Conservation (phyloP, 257 asterid genomes). For the Solanum peruvianum region DNA sequence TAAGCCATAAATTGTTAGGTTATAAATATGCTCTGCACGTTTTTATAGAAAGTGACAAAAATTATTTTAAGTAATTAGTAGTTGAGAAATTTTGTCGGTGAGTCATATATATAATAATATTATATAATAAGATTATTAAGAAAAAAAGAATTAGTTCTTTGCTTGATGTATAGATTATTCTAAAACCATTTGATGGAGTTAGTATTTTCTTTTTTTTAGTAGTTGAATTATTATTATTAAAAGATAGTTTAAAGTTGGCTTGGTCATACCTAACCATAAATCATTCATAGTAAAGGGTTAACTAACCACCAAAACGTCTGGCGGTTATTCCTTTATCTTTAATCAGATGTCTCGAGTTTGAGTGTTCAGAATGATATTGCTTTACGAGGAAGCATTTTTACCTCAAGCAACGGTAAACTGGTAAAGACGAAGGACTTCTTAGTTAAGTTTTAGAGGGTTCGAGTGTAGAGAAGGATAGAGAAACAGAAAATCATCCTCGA, state of each 20-base stretch:
- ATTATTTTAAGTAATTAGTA: not conserved
- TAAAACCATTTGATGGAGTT: not conserved
- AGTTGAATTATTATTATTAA: not conserved
- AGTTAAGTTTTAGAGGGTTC: not conserved
- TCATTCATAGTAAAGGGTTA: not conserved
- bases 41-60: not conserved
- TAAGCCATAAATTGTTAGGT: not conserved
- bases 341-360: not conserved
- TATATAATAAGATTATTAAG: not conserved
- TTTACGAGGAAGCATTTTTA: not conserved
- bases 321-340: not conserved
- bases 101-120: not conserved
- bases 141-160: not conserved
- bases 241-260: not conserved
- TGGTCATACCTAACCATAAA: not conserved
- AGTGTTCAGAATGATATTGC: not conserved
- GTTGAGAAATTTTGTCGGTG: slow-evolving; percentile 26
- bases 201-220: not conserved
- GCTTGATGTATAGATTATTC: not conserved
- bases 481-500: not conserved
- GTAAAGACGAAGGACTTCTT: not conserved
- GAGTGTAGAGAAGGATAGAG: not conserved
- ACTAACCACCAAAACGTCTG: not conserved
- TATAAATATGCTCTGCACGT: not conserved
- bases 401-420: not conserved